These are phyloP conservation scores for Ichthyophthirius multifiliis DNA, from an alignment of 169 alveolate genomes.

Conservation along the genomic window DNA sequence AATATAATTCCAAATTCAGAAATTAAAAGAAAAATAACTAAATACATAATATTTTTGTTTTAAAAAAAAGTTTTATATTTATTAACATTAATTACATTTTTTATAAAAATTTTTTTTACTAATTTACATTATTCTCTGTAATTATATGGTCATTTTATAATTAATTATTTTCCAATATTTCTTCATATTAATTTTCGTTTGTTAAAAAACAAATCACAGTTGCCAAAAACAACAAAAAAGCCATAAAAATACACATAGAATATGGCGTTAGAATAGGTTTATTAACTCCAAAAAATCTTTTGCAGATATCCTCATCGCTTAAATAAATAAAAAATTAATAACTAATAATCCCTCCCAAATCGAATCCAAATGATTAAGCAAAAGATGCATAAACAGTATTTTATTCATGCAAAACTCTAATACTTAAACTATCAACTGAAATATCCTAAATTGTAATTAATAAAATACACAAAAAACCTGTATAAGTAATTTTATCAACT, in stretches of 20 bases:
- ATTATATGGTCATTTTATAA: too few relatives aligned
- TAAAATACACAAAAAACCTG: background rate
- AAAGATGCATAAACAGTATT: background rate
- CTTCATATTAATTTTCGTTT: too few relatives aligned
- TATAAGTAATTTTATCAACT: background rate
- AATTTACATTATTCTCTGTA: too few relatives aligned
- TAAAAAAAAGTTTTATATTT: too few relatives aligned
- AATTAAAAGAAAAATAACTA: too few relatives aligned
- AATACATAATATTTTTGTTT: too few relatives aligned
- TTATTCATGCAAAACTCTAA: background rate
- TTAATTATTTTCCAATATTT: too few relatives aligned
- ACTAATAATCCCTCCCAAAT: background rate
- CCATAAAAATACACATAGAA: background rate
- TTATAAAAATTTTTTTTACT: too few relatives aligned
- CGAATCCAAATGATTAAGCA: background rate
- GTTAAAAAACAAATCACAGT: too few relatives aligned
- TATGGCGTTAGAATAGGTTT: background rate
- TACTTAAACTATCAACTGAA: background rate
- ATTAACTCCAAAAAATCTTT: background rate
- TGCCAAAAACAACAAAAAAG: background rate
- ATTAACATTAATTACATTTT: too few relatives aligned
- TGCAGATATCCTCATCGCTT: background rate
- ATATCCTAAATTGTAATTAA: background rate
- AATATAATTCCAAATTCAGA: background rate
- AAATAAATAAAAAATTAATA: background rate